Base-by-base conservation (phyloP, 805 yeast genomes). In the Ogataea methanolica region DNA sequence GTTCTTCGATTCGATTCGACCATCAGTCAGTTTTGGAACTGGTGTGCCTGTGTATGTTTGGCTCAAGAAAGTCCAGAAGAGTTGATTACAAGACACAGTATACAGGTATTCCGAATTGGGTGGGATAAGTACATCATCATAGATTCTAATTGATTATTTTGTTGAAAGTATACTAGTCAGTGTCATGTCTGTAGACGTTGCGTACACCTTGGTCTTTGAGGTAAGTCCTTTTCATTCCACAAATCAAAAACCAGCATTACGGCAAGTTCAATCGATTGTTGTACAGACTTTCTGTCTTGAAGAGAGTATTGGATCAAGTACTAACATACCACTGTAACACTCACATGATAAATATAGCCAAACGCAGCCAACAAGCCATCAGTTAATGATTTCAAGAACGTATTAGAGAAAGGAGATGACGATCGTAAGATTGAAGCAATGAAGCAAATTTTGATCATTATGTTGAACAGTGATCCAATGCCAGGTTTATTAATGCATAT, bases 401-500 rank as follows among this genome's bases (percentile, higher is more conserved):
- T 83, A 56, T 75, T 94, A 56, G 98, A 94, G 71, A 88, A 87
- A 67, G 94, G 96, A 46, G 80, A 80, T 53, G 99, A 92, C 66
- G 96, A 85, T 34, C 82, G 80, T 57, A 91, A 92, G 70, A 80
- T 92, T 55, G 86, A 81, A 44, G 84, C 96, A 51, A 94, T 94
- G 99, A 86, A 86, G 62, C 79, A 80, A 59, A 86, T 94, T 56
- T 76, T 94, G 56, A 80, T 87, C 49, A 78, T 88, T 44, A 90
- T 95, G 82, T 77, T 94, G 54, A 92, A 88, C 63, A 96, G 97
- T 33, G 96, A 92, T 60, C 82, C 95, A 49, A 75, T 92, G 82
- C 95, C 97, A 16, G 94, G 87, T 49, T 73, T 94, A 56, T 78
- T 94, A 69, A 94, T 94, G 99, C 96, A 91, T 65, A 88, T 94